Conservation (phyloP, 176 grass and related monocot species). For the Aegilops sharonensis region DNA sequence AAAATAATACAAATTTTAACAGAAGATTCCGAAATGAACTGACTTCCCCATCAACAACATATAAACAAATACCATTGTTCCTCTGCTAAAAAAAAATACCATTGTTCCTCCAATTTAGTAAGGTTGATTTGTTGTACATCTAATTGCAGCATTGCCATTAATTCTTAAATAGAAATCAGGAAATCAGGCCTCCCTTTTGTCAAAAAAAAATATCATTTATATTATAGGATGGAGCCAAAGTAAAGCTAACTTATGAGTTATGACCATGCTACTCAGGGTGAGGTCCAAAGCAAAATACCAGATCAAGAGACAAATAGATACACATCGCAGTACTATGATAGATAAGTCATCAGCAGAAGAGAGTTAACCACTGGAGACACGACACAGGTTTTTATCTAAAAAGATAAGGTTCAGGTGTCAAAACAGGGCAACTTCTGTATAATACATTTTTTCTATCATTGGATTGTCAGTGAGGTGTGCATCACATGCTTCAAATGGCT, state of each 20-base stretch:
- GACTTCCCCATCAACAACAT: neutral
- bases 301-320: neutral
- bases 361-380: neutral
- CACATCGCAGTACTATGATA: neutral
- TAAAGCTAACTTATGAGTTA: slow-evolving; percentile 18
- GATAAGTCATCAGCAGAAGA: neutral
- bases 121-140: neutral
- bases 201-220: neutral
- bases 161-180: too few species aligned
- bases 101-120: neutral
- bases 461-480: slow-evolving; percentile 1
- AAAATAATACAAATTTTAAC: slow-evolving; percentile 4
- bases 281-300: slow-evolving; percentile 7
- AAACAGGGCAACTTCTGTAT: slow-evolving; percentile 10
- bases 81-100: neutral
- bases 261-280: neutral
- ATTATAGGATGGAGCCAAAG: neutral
- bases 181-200: too few species aligned
- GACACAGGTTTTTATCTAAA: neutral
- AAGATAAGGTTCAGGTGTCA: neutral
- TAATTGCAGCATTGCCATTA: neutral
- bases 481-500: neutral
- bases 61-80: slow-evolving; percentile 9
- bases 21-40: neutral
- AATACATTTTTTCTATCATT: slow-evolving; percentile 6